phyloP scores from a whole-genome alignment of 352 stramenopile species.

The Phytophthora brassicae region DNA sequence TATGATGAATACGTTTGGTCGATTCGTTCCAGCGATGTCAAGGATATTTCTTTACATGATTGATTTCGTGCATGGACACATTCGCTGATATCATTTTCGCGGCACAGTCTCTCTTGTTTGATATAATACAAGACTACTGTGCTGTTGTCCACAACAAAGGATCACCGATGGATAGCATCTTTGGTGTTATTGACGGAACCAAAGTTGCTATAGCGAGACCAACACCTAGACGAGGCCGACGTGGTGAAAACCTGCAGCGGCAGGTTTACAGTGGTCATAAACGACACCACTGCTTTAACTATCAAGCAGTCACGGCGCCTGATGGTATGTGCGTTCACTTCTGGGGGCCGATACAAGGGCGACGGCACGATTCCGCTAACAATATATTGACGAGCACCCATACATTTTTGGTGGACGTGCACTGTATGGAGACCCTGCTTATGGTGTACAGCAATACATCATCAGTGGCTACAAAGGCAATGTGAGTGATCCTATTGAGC shows the following conservation, averaged over 20 bases:
- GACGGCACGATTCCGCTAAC: neutral
- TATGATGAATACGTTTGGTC: neutral
- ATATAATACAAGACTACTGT: no score
- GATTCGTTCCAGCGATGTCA: neutral
- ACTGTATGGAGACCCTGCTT: neutral
- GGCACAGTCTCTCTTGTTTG: no score
- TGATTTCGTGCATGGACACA: no score
- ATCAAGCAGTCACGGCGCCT: neutral
- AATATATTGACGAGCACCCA: constrained; percentile 1
- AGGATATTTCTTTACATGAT: neutral
- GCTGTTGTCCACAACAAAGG: no score
- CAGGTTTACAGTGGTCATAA: neutral
- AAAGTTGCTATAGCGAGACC: neutral
- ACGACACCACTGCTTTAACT: neutral
- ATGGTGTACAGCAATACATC: neutral
- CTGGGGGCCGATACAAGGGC: neutral
- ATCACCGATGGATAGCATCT: neutral
- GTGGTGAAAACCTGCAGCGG: neutral
- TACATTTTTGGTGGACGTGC: neutral
- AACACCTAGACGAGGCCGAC: neutral
- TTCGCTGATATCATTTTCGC: no score
- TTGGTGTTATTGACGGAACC: neutral
- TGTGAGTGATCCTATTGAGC: neutral
- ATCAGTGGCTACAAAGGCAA: neutral
- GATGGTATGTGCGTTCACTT: constrained; percentile 9